Evolutionary conservation across 179 eudicot species (phyloP).

Genomic region (Vitellaria paradoxa): DNA sequence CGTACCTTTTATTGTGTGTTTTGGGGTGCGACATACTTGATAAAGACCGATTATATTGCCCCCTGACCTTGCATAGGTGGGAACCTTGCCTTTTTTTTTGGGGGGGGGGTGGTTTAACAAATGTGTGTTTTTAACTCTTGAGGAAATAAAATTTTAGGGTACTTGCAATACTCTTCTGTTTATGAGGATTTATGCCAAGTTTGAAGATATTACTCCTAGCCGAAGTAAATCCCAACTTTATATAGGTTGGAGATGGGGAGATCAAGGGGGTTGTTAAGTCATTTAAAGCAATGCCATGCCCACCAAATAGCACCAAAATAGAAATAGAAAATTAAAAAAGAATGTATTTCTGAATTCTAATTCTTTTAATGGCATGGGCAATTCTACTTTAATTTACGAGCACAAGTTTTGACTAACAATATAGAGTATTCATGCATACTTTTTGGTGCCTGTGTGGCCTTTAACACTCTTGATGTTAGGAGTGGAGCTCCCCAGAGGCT

Average conservation of each 20-base stretch:
- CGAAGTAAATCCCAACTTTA: too few species aligned
- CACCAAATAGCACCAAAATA: not conserved
- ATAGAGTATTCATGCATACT: not conserved
- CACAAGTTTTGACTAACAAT: not conserved
- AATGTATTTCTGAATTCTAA: not conserved
- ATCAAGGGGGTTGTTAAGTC: not conserved
- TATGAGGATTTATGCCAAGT: too few species aligned
- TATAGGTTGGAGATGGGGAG: not conserved
- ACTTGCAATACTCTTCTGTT: not conserved
- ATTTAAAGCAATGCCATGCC: not conserved
- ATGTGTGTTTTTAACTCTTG: not conserved
- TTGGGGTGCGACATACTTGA: too few species aligned
- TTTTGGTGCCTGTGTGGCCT: slow-evolving; percentile 8
- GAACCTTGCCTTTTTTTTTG: too few species aligned
- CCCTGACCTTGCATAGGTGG: too few species aligned
- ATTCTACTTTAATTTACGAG: not conserved
- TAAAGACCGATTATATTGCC: too few species aligned
- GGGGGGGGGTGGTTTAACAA: not conserved
- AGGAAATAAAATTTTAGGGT: not conserved
- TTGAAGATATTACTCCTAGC: too few species aligned
- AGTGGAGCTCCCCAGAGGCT: slow-evolving; percentile 84
- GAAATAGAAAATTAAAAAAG: not conserved
- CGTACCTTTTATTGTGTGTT: too few species aligned
- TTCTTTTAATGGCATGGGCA: not conserved
- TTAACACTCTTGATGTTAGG: slow-evolving; percentile 35